phyloP scores from a whole-genome alignment of 768 basidiomycete genomes.

The Lactarius indigo region DNA sequence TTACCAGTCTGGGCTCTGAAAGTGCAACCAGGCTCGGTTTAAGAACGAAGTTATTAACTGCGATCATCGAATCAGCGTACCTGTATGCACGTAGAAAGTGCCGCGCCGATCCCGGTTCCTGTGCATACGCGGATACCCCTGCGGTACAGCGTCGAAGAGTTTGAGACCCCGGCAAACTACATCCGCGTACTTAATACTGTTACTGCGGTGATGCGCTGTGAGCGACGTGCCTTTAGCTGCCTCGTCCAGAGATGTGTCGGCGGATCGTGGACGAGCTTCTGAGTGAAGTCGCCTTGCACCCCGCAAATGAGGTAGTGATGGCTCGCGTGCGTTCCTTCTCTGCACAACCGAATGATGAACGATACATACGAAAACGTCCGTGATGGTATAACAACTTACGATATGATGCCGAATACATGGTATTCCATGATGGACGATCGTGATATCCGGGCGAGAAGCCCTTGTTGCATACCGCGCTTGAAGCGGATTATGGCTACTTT shows the following conservation, averaged over 20 bases:
- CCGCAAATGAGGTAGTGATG: conserved; percentile 81
- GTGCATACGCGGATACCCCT: conserved; percentile 81
- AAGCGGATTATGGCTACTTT: conserved; percentile 80
- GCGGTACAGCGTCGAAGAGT: conserved; percentile 75
- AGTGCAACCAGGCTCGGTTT: conserved; percentile 32
- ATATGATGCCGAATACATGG: conserved; percentile 77
- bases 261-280: conserved; percentile 63
- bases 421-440: conserved; percentile 75
- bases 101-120: conserved; percentile 77
- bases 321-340: conserved; percentile 68
- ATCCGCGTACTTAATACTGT: not conserved
- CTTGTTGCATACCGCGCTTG: conserved; percentile 81
- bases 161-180: conserved; percentile 78
- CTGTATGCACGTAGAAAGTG: conserved; percentile 54
- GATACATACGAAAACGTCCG: not conserved
- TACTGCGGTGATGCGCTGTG: not conserved
- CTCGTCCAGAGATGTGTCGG: conserved; percentile 75
- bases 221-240: conserved; percentile 59
- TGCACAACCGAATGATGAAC: conserved; percentile 29
- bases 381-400: conserved; percentile 47
- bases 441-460: conserved; percentile 69
- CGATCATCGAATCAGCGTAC: not conserved
- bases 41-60: not conserved
- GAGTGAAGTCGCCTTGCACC: conserved; percentile 80
- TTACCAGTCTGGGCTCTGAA: conserved; percentile 68